These are phyloP conservation scores for Fusarium nygamai DNA, from an alignment of 2,329 filamentous ascomycete species.

Conservation along the genomic window DNA sequence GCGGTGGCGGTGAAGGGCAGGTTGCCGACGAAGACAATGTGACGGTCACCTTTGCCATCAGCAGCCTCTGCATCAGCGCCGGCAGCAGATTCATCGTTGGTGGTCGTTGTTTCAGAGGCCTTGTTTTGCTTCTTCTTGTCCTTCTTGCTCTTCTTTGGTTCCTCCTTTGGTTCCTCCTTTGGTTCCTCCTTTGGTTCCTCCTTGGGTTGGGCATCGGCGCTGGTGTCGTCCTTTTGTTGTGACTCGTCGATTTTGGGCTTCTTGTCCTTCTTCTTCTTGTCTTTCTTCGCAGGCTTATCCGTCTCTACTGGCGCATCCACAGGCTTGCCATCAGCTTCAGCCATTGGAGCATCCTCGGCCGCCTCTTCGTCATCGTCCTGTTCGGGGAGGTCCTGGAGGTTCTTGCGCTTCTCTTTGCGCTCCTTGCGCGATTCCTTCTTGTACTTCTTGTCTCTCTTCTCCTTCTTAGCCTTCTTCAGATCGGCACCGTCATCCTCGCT, in stretches of 20 bases:
- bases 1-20: slow-evolving; percentile 85
- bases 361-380: slow-evolving; percentile 42
- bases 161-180: slow-evolving; percentile 47
- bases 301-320: slow-evolving; percentile 25
- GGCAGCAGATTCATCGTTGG: slow-evolving; percentile 13
- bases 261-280: slow-evolving; percentile 41
- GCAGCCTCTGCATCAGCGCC: slow-evolving; percentile 20
- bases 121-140: slow-evolving; percentile 45
- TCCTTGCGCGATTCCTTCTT: slow-evolving; percentile 51
- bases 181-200: slow-evolving; percentile 46
- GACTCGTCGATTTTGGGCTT: slow-evolving; percentile 43
- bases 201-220: slow-evolving; percentile 38
- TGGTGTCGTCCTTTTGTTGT: slow-evolving; percentile 22
- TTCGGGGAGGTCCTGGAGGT: slow-evolving; percentile 51
- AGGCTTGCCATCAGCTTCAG: slow-evolving; percentile 38
- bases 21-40: slow-evolving; percentile 69
- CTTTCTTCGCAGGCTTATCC: slow-evolving; percentile 41
- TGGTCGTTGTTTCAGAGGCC: slow-evolving; percentile 21
- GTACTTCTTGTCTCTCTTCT: slow-evolving; percentile 50
- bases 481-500: slow-evolving; percentile 41
- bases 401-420: slow-evolving; percentile 54
- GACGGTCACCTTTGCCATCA: slow-evolving; percentile 42
- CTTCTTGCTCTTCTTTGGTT: slow-evolving; percentile 48
- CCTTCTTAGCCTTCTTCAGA: slow-evolving; percentile 48
- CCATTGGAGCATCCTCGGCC: slow-evolving; percentile 38